Conservation (phyloP, 495 filamentous ascomycete species). For the Clavariopsis aquatica region DNA sequence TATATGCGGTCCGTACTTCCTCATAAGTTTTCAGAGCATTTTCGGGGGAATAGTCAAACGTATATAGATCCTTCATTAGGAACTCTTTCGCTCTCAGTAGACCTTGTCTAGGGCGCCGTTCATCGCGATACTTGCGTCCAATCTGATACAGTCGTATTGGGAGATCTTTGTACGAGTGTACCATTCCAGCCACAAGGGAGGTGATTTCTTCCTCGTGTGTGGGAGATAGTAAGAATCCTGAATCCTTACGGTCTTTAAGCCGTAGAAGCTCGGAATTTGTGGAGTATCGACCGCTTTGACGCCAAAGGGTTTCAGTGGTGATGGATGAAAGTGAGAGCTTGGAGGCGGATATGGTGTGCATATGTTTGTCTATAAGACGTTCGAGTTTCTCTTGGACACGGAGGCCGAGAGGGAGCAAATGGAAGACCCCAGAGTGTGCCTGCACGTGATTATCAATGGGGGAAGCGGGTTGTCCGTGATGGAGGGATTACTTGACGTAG, state of each 20-base stretch:
- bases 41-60: conserved; percentile 72
- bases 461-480: background rate
- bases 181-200: conserved; percentile 65
- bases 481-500: conserved; percentile 55
- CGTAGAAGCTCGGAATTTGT: conserved; percentile 73
- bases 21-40: conserved; percentile 76
- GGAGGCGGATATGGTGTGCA: conserved; percentile 81
- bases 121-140: conserved; percentile 90
- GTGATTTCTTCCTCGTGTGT: conserved; percentile 99
- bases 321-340: conserved; percentile 86
- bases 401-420: conserved; percentile 86
- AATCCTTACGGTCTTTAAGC: conserved; percentile 75
- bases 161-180: conserved; percentile 84
- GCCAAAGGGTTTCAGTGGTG: conserved; percentile 83
- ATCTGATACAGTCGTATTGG: conserved; percentile 91
- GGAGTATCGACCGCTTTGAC: conserved; percentile 63
- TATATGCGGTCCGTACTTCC: conserved; percentile 69
- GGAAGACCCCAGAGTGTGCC: conserved; percentile 88
- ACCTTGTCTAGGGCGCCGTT: conserved; percentile 82
- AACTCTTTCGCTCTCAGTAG: conserved; percentile 91
- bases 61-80: conserved; percentile 98
- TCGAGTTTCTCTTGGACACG: conserved; percentile 90
- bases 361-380: conserved; percentile 80
- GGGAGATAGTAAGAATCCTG: conserved; percentile 76
- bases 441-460: conserved; percentile 54